These are phyloP conservation scores for Chimonanthus praecox DNA, from an alignment of 164 flowering plant genomes.

Conservation along the genomic window DNA sequence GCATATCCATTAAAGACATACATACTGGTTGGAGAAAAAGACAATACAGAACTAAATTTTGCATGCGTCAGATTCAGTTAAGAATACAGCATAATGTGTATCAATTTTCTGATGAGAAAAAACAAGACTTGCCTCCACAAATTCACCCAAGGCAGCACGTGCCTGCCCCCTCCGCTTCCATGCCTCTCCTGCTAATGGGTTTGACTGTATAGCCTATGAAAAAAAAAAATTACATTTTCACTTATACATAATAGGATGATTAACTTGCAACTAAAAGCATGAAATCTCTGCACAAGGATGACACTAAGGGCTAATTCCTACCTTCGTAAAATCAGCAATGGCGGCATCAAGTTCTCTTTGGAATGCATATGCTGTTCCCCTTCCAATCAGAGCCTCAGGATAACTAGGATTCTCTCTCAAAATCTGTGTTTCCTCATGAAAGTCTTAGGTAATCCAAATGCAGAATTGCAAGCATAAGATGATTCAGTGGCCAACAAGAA, in stretches of 20 bases:
- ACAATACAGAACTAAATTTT: background rate
- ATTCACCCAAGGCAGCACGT: conserved; percentile 90
- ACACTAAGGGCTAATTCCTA: conserved; percentile 14
- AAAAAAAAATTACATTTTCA: background rate
- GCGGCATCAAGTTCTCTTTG: conserved; percentile 83
- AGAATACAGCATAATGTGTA: background rate
- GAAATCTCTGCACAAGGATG: background rate
- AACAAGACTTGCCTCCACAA: conserved; percentile 50
- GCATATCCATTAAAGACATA: no score
- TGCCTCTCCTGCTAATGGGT: conserved; percentile 92
- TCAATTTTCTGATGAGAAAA: background rate
- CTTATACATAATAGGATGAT: background rate
- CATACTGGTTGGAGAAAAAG: background rate
- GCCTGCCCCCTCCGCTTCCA: conserved; percentile 99
- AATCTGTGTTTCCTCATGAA: conserved; percentile 39
- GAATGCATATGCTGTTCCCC: conserved; percentile 97
- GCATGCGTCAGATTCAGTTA: background rate
- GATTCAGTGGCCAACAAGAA: conserved; percentile 4
- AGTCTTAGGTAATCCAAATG: background rate
- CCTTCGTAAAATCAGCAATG: conserved; percentile 87
- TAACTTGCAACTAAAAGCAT: background rate
- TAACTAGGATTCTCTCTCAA: conserved; percentile 72
- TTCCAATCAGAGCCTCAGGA: conserved; percentile 94
- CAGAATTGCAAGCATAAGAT: background rate
- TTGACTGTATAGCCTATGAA: conserved; percentile 64